A percentile compares a stretch with the other conserved stretches of the same genome.
phyloP scores from a whole-genome alignment of 306 rosid genomes.

The Arachis stenosperma region DNA sequence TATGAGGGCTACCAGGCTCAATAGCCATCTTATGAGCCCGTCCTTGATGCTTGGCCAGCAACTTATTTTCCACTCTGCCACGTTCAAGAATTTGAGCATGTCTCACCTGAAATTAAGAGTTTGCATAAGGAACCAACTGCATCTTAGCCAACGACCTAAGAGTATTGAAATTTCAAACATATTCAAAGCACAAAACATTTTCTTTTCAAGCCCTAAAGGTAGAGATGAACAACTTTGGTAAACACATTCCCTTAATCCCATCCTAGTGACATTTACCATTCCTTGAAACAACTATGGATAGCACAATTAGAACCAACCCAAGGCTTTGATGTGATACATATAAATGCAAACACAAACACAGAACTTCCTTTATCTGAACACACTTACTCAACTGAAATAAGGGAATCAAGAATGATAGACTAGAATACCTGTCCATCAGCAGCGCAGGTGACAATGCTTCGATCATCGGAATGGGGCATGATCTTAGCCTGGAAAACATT shows the following conservation, averaged over 20 bases:
- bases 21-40: slow-evolving; percentile 93
- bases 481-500: slow-evolving; percentile 84
- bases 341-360: neutral
- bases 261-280: neutral
- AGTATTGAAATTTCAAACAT: neutral
- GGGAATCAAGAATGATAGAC: slow-evolving; percentile 1
- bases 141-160: slow-evolving; percentile 14
- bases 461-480: slow-evolving; percentile 78
- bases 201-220: neutral
- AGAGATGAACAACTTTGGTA: slow-evolving; percentile 1
- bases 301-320: neutral
- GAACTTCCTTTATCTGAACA: neutral
- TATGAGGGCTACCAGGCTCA: slow-evolving; percentile 96
- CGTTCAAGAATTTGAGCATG: slow-evolving; percentile 65
- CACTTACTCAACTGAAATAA: neutral
- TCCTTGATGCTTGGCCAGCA: slow-evolving; percentile 69
- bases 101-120: slow-evolving; percentile 70
- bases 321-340: too few relatives aligned
- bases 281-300: neutral
- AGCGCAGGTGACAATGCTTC: slow-evolving; percentile 78
- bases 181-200: neutral
- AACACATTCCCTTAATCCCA: neutral
- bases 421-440: slow-evolving; percentile 88
- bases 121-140: slow-evolving; percentile 29
- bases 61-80: slow-evolving; percentile 59